These are phyloP conservation scores for Scedosporium aurantiacum DNA, from an alignment of 2,329 filamentous ascomycete genomes.

Conservation along the genomic window DNA sequence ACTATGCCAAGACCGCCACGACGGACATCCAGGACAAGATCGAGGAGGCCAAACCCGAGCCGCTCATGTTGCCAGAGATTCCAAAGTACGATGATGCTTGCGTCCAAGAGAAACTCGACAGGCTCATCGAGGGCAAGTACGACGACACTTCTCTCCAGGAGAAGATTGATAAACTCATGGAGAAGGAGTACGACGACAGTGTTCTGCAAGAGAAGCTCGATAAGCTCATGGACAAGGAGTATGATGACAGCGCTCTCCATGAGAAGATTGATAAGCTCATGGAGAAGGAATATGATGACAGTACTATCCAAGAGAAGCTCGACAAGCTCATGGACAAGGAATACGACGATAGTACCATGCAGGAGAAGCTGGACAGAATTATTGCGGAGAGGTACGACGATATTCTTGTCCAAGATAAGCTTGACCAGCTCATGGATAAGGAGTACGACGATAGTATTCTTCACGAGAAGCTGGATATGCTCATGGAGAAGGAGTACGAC, in stretches of 20 bases:
- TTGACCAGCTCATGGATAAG: too few relatives aligned
- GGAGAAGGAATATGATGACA: constrained; percentile 11
- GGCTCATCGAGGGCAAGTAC: constrained; percentile 18
- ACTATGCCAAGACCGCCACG: constrained; percentile 64
- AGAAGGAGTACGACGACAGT: constrained; percentile 11
- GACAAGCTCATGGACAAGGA: constrained; percentile 51
- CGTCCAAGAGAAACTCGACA: constrained; percentile 39
- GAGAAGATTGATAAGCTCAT: constrained; percentile 26
- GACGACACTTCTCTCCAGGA: too few relatives aligned
- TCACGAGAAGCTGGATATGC: constrained; percentile 19
- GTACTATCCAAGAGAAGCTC: constrained; percentile 4
- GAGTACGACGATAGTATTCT: constrained; percentile 11
- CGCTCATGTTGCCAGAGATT: constrained; percentile 42
- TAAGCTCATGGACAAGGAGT: constrained; percentile 36
- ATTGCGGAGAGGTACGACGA: constrained; percentile 11
- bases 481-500: constrained; percentile 9
- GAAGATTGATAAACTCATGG: too few relatives aligned
- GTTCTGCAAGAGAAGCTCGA: constrained; percentile 17
- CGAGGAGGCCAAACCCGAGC: constrained; percentile 48
- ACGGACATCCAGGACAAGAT: constrained; percentile 47
- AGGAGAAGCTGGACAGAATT: constrained; percentile 35
- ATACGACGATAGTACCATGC: constrained; percentile 29
- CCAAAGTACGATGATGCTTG: constrained; percentile 50
- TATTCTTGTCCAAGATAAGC: too few relatives aligned
- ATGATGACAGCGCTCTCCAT: constrained; percentile 35